Base-by-base conservation (phyloP, 2,329 filamentous ascomycete genomes). In the Cercospora sp. region DNA sequence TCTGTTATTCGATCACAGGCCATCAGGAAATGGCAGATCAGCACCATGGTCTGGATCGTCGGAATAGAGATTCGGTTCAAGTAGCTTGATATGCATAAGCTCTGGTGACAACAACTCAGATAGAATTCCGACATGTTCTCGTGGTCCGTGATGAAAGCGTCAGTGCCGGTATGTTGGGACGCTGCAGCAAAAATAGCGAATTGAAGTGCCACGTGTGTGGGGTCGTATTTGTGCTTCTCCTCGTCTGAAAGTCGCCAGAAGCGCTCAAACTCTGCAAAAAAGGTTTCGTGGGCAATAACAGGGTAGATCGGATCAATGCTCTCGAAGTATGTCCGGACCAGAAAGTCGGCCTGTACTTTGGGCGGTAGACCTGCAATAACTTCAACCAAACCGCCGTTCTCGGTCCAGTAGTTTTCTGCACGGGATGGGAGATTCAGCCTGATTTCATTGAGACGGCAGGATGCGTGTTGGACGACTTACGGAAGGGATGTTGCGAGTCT, bases 21-120 rank as follows among this genome's bases (percentile, higher is more conserved):
- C 37, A 40, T 16, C 37, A 40, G 37, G 37, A 40, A 40, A 40
- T 40, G 37, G 37, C 12, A 89, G 65, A 93, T 88, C 21, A 94
- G 79, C 0, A 93, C 89, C 91, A 93, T 93, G 59, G 91, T 88
- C 78, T 92, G 90, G 24, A 94, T 87, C 1, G 90, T 91, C 28
- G 37, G 24, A 12, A 26, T 40, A 43, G 51, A 59, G 34, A 21
- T 40, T n/a, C 37, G 51, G 45, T 43, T 65, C 26, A 65, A 43
- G n/a, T 59, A 65, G 32, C 28, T 37, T 8, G 30, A 65, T 24
- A 65, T 18, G 30, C 63, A 65, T 13, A 65, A 55, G 24, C 28
- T 18, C 21, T 60, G 63, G 24, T 65, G 63, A 30, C 63, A 24
- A 24, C 28, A 28, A 13, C 28, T 40, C 8, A 65, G n/a, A 37